Percentiles rank a stretch among this genome's conserved stretches.
Evolutionary conservation across 2,329 filamentous ascomycete genomes (phyloP).

Genomic region (Aspergillus novoparasiticus): DNA sequence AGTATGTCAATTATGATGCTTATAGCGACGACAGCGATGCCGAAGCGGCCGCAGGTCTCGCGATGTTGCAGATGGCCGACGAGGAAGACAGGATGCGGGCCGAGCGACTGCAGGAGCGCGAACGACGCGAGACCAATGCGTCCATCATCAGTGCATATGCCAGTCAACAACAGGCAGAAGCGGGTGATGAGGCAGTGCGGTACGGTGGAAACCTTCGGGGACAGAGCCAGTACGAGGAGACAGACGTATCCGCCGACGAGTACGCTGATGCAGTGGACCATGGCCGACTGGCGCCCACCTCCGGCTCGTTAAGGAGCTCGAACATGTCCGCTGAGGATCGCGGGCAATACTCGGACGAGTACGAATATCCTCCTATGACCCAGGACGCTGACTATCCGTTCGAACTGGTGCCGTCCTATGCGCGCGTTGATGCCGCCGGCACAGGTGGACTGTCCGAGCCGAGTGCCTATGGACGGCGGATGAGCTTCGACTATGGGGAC

Average conservation of each 20-base stretch:
- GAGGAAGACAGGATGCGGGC: constrained; percentile 67
- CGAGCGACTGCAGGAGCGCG: constrained; percentile 50
- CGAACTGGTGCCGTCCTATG: constrained; percentile 58
- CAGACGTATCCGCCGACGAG: constrained; percentile 26
- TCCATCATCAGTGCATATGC: constrained; percentile 50
- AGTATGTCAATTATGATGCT: constrained; percentile 50
- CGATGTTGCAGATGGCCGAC: constrained; percentile 82
- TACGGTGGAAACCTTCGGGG: constrained; percentile 73
- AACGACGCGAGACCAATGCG: constrained; percentile 59
- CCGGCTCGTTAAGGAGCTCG: constrained; percentile 32
- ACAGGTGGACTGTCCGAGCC: constrained; percentile 88
- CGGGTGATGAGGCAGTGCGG: constrained; percentile 71
- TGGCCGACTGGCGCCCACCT: constrained; percentile 22
- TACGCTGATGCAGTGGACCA: constrained; percentile 21
- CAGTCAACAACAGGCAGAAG: constrained; percentile 42
- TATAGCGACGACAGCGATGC: constrained; percentile 79
- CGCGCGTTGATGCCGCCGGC: constrained; percentile 80
- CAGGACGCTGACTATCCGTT: constrained; percentile 62
- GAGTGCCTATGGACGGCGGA: constrained; percentile 61
- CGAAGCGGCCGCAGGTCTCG: constrained; percentile 80
- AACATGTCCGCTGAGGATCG: constrained; percentile 28
- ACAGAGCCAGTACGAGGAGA: constrained; percentile 62
- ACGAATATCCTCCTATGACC: constrained; percentile 43
- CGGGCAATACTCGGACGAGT: constrained; percentile 35
- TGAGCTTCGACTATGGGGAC: constrained; percentile 93